Percentiles rank a stretch among this genome's conserved stretches.
These are phyloP conservation scores for Hanseniaspora jakobsenii DNA, from an alignment of 805 yeast species.

Conservation along the genomic window DNA sequence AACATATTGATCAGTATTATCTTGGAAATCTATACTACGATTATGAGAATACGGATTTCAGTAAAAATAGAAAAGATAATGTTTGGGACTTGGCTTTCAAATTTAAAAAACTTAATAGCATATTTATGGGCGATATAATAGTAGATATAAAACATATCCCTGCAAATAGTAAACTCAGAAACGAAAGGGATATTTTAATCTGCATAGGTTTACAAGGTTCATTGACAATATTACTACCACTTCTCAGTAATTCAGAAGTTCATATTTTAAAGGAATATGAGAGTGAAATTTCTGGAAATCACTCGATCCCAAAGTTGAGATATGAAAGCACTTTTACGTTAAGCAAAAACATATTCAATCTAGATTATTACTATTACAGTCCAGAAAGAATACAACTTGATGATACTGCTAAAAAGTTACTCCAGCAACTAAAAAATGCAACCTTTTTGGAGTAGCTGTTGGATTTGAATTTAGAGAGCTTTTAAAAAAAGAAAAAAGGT, in stretches of 20 bases:
- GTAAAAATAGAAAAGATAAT: constrained; percentile 13
- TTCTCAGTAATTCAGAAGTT: constrained; percentile 1
- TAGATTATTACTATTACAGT: neutral
- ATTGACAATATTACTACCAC: constrained; percentile 2
- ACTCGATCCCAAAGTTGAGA: neutral
- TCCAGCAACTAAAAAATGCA: constrained; percentile 2
- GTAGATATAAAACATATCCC: neutral
- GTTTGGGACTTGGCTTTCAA: constrained; percentile 13
- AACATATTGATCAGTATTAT: neutral
- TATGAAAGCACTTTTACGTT: constrained; percentile 10
- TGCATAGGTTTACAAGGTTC: constrained; percentile 14
- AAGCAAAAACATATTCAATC: constrained; percentile 9
- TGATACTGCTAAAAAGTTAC: too few relatives aligned
- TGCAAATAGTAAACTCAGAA: constrained; percentile 2
- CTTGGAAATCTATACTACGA: neutral
- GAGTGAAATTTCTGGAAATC: neutral
- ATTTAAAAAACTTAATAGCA: constrained; percentile 8
- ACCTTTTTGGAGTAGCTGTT: constrained; percentile 3
- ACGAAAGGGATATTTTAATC: constrained; percentile 1
- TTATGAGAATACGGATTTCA: neutral
- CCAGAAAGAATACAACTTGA: constrained; percentile 1
- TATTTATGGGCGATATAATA: constrained; percentile 10
- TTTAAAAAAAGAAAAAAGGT: neutral
- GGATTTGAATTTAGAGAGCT: neutral
- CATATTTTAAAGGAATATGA: neutral